Percentiles rank a stretch among this genome's conserved stretches.
Conservation (phyloP, 2,329 filamentous ascomycete genomes). For the Penicillium sp. region DNA sequence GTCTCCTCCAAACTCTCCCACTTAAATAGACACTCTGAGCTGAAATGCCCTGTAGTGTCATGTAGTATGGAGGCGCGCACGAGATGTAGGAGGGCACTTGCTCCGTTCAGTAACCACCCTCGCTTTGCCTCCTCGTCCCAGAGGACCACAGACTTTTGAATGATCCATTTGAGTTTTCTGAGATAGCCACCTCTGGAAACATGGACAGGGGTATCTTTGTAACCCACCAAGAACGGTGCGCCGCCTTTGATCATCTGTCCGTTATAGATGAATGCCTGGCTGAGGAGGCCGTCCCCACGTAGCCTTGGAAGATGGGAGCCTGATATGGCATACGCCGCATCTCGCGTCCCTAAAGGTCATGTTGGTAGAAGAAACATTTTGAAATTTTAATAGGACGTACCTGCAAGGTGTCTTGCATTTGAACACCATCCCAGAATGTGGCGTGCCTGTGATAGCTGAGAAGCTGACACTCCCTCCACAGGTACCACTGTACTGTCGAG, state of each 20-base stretch:
- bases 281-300: not conserved
- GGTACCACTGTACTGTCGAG: conserved; percentile 22
- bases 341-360: not conserved
- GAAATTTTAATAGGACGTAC: conserved; percentile 16
- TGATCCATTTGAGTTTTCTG: conserved; percentile 38
- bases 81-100: conserved; percentile 47
- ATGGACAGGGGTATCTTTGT: conserved; percentile 21
- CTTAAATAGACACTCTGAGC: not conserved
- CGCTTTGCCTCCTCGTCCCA: conserved; percentile 36
- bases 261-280: conserved; percentile 1
- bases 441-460: conserved; percentile 21
- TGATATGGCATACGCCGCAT: not conserved
- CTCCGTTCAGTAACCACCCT: conserved; percentile 47
- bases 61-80: conserved; percentile 21
- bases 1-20: conserved; percentile 1
- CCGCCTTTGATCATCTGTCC: conserved; percentile 30
- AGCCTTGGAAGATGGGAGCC: not conserved
- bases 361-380: not conserved
- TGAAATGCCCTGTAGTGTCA: conserved; percentile 32
- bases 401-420: conserved; percentile 25
- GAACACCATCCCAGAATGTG: conserved; percentile 47
- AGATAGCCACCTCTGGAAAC: conserved; percentile 29
- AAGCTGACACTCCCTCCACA: not conserved
- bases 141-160: conserved; percentile 32
- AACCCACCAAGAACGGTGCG: conserved; percentile 30